Evolutionary conservation across 192 early-diverging fungal genomes (phyloP), one percentile per base, ranked within the genome.

Genomic region (Allomyces javanicus): DNA sequence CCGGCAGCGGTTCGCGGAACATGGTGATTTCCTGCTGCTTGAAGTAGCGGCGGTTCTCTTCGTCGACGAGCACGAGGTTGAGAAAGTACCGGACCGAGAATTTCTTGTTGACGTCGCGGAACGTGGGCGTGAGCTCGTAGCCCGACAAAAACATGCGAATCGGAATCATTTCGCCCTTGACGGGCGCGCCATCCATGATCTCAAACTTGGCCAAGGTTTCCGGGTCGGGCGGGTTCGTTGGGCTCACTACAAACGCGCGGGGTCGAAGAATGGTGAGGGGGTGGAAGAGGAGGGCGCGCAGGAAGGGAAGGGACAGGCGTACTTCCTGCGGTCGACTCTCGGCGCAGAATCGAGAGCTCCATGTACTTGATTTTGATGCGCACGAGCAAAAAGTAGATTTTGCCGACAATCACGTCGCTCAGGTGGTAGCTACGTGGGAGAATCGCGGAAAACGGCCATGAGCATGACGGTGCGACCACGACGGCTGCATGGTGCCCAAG

Each of bases 311-410:
- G 12, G 50, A 21, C 4, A 58, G 21, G 17, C 68, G 65, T 72
- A 83, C 85, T 68, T 45, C 91, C 86, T 19, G 95, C 96, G 7
- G 94, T 97, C 2, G 94, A 93, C 76, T 99, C 96, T 22, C 96
- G 81, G 17, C 94, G 86, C 65, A 99, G 96, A 66, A 99, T 97
- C 26, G 92, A 93, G 62, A 99, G 81, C 70, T 99, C 96, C 96
- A 99, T 99, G 71, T 96, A 87, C 75, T 96, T 96, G 75, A 99
- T 94, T 76, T 99, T 99, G 76, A 99, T 99, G 61, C 96, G 90
- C 10, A 99, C 96, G 55, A 99, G 80, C 61, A 97, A 75, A 76
- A 99, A 99, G 73, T 95, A 96, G 72, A 99, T 99, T 74, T 97
- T 97, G 68, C 96, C 96, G 12, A 99, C 92, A 70, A 99, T 99